phyloP scores from a whole-genome alignment of 768 basidiomycete genomes.

The Pleurotus tuber-regium region DNA sequence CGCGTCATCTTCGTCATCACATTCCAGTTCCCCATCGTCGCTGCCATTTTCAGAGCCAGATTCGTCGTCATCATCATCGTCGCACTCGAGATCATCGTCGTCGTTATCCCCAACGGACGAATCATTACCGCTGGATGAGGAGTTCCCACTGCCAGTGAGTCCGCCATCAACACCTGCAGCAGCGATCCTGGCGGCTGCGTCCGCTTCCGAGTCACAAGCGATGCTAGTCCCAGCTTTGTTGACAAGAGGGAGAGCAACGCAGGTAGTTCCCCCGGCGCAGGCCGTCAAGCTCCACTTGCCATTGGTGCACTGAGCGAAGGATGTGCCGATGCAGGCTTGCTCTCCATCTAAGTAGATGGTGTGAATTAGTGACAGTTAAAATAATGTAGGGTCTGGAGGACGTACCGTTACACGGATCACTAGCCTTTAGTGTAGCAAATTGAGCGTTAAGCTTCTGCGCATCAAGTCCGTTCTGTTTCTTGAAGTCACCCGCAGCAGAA shows the following conservation, averaged over 20 bases:
- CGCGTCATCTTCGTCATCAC: conserved; percentile 12
- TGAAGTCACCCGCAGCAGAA: conserved; percentile 18
- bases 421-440: conserved; percentile 41
- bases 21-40: conserved; percentile 16
- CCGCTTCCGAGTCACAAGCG: conserved; percentile 38
- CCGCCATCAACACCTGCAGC: conserved; percentile 44
- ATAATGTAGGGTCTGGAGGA: not conserved
- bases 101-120: conserved; percentile 12
- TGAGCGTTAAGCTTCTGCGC: conserved; percentile 49
- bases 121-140: not conserved
- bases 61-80: conserved; percentile 15
- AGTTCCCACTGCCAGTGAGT: conserved; percentile 27
- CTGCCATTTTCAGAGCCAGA: conserved; percentile 11
- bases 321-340: conserved; percentile 36
- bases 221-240: conserved; percentile 44
- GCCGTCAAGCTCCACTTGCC: conserved; percentile 36
- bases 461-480: conserved; percentile 43
- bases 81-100: conserved; percentile 6
- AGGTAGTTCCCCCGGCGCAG: conserved; percentile 35
- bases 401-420: conserved; percentile 47
- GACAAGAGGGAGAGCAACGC: conserved; percentile 49
- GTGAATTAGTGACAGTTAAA: conserved; percentile 21
- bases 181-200: conserved; percentile 37
- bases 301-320: conserved; percentile 42
- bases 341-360: conserved; percentile 30